Evolutionary conservation across 2,329 filamentous ascomycete species (phyloP).

Genomic region (Diplodia scrobiculata): DNA sequence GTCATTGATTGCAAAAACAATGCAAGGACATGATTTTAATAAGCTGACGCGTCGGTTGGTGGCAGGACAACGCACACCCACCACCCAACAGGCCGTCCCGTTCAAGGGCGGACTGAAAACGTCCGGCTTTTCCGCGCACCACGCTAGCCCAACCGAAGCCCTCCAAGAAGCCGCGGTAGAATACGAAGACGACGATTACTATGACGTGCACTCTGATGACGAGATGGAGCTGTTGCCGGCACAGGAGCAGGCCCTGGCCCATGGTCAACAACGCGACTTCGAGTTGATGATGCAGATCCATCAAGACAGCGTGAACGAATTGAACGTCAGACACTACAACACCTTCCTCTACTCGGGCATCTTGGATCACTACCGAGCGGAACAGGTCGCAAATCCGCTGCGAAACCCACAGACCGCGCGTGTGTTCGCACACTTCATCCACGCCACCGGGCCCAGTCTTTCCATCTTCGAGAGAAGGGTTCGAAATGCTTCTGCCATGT

Average conservation of each 20-base stretch:
- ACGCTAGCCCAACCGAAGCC: conserved; percentile 36
- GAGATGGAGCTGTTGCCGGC: conserved; percentile 40
- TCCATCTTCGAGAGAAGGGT: conserved; percentile 86
- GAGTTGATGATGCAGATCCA: conserved; percentile 45
- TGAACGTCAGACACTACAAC: conserved; percentile 49
- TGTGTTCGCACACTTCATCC: conserved; percentile 89
- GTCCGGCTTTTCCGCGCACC: conserved; percentile 26
- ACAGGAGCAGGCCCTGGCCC: conserved; percentile 15
- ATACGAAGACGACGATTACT: conserved; percentile 54
- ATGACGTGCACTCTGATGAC: conserved; percentile 53
- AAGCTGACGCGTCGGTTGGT: background rate
- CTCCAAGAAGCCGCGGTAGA: conserved; percentile 48
- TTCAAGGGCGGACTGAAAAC: conserved; percentile 8
- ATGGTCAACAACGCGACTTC: conserved; percentile 37
- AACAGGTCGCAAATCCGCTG: conserved; percentile 63
- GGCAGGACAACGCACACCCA: background rate
- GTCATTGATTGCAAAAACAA: conserved; percentile 21
- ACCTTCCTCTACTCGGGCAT: conserved; percentile 53
- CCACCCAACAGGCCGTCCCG: conserved; percentile 12
- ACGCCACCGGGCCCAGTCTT: conserved; percentile 81
- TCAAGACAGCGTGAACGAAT: conserved; percentile 41
- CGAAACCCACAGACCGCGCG: conserved; percentile 77
- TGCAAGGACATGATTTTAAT: background rate
- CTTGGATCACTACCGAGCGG: conserved; percentile 50
- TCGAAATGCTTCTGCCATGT: conserved; percentile 68